Evolutionary conservation across 768 basidiomycete genomes (phyloP).

Genomic region (Leucogyrophana mollusca): DNA sequence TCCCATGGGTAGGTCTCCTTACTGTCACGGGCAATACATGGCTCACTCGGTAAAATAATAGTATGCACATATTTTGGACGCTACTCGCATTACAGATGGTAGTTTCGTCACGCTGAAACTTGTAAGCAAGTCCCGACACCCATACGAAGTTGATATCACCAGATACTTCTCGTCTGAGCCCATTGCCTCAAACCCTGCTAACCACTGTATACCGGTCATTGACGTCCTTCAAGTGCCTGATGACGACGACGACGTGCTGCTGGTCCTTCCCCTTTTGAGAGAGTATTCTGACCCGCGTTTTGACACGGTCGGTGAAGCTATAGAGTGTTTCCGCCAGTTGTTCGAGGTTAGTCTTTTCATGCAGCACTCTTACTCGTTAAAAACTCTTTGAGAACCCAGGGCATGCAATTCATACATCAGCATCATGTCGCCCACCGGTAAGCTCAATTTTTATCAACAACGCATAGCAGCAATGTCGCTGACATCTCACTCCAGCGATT

Average conservation of each 20-base stretch:
- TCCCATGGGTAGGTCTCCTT: background rate
- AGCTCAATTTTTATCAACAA: too few relatives aligned
- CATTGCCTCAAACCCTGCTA: slow-evolving; percentile 20
- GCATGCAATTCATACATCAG: slow-evolving; percentile 24
- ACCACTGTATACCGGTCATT: slow-evolving; percentile 29
- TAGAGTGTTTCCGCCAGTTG: slow-evolving; percentile 31
- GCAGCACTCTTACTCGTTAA: background rate
- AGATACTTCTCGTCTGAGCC: slow-evolving; percentile 19
- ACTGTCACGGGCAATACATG: too few relatives aligned
- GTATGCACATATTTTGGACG: slow-evolving; percentile 8
- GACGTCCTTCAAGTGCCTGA: slow-evolving; percentile 20
- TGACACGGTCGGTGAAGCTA: slow-evolving; percentile 29
- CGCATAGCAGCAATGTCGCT: background rate
- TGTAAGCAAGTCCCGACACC: slow-evolving; percentile 9
- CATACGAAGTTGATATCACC: slow-evolving; percentile 23
- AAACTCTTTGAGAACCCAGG: slow-evolving; percentile 8
- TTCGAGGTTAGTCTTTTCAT: slow-evolving; percentile 23
- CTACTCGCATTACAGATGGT: slow-evolving; percentile 9
- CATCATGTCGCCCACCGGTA: slow-evolving; percentile 17
- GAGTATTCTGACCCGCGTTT: slow-evolving; percentile 21
- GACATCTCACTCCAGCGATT: background rate
- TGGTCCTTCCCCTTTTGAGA: slow-evolving; percentile 22
- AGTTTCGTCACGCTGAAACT: slow-evolving; percentile 3
- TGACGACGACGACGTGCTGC: slow-evolving; percentile 11
- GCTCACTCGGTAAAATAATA: background rate